These are phyloP conservation scores for Aeminium ludgeri DNA, from an alignment of 495 filamentous ascomycete species.

Conservation along the genomic window DNA sequence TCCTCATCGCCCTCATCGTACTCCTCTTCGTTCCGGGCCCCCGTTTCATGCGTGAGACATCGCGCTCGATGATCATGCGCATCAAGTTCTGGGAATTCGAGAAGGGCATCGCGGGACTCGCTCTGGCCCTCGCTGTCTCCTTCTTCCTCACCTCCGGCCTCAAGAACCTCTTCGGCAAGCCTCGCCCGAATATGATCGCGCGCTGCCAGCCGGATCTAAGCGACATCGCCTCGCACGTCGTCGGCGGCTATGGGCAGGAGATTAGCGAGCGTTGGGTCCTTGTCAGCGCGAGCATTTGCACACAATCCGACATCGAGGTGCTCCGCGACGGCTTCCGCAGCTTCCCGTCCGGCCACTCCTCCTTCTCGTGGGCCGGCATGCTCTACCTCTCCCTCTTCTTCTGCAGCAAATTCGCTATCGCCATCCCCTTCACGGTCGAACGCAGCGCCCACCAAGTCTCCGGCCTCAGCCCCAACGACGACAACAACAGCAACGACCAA, in stretches of 20 bases:
- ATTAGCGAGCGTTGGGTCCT: slow-evolving; percentile 31
- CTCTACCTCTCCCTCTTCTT: slow-evolving; percentile 47
- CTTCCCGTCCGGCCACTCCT: slow-evolving; percentile 55
- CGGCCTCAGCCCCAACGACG: background rate
- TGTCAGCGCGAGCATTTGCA: slow-evolving; percentile 39
- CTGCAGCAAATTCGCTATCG: slow-evolving; percentile 43
- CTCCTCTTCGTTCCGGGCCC: slow-evolving; percentile 35
- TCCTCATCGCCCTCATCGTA: slow-evolving; percentile 33
- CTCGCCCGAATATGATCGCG: slow-evolving; percentile 45
- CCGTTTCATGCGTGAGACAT: slow-evolving; percentile 15
- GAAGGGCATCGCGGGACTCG: slow-evolving; percentile 46
- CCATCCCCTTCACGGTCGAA: slow-evolving; percentile 29
- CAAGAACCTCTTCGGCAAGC: slow-evolving; percentile 48
- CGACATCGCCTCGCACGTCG: slow-evolving; percentile 26
- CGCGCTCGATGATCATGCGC: slow-evolving; percentile 25
- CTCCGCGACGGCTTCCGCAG: slow-evolving; percentile 45
- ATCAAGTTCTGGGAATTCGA: slow-evolving; percentile 40
- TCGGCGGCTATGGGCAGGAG: slow-evolving; percentile 34
- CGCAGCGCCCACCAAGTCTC: background rate
- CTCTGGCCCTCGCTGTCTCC: slow-evolving; percentile 33
- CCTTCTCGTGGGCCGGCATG: slow-evolving; percentile 45
- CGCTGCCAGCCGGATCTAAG: slow-evolving; percentile 42
- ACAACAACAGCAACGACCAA: slow-evolving; percentile 12
- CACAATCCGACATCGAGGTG: slow-evolving; percentile 24
- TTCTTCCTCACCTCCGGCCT: slow-evolving; percentile 44